phyloP scores from a whole-genome alignment of 768 basidiomycete genomes.

The Pisolithus tinctorius region DNA sequence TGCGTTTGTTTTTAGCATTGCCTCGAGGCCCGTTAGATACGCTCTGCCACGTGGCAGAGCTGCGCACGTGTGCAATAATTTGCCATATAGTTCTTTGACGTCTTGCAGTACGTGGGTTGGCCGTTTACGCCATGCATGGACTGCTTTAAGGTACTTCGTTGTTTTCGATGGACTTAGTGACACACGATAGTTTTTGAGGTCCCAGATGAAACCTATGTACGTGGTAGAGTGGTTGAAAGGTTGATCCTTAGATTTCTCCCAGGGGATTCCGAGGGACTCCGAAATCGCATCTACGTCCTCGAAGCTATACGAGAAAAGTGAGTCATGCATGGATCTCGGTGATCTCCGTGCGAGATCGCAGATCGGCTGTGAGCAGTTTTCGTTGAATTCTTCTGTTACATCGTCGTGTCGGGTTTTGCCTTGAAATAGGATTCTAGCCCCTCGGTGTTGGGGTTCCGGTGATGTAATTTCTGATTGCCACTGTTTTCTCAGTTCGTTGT shows the following conservation, averaged over 20 bases:
- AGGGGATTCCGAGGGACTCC: neutral
- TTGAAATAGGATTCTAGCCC: neutral
- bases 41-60: slow-evolving; percentile 24
- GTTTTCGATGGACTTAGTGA: slow-evolving; percentile 23
- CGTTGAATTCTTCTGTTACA: slow-evolving; percentile 23
- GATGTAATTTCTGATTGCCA: too few relatives aligned
- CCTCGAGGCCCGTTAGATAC: slow-evolving; percentile 34
- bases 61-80: slow-evolving; percentile 1
- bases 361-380: slow-evolving; percentile 15
- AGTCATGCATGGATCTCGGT: neutral
- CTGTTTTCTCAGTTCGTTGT: neutral
- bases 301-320: slow-evolving; percentile 11
- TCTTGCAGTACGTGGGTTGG: neutral
- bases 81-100: slow-evolving; percentile 2
- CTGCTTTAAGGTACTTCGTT: slow-evolving; percentile 2
- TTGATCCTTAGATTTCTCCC: slow-evolving; percentile 16
- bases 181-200: slow-evolving; percentile 19
- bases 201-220: slow-evolving; percentile 21
- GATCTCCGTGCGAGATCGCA: neutral
- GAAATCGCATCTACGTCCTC: slow-evolving; percentile 17
- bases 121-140: neutral
- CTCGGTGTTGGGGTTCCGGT: too few relatives aligned
- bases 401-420: neutral
- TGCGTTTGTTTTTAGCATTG: slow-evolving; percentile 24
- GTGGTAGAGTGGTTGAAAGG: slow-evolving; percentile 2